Evolutionary conservation across 2,329 filamentous ascomycete genomes (phyloP), one percentile per base, ranked within the genome.

Genomic region (Colletotrichum spaethianum): DNA sequence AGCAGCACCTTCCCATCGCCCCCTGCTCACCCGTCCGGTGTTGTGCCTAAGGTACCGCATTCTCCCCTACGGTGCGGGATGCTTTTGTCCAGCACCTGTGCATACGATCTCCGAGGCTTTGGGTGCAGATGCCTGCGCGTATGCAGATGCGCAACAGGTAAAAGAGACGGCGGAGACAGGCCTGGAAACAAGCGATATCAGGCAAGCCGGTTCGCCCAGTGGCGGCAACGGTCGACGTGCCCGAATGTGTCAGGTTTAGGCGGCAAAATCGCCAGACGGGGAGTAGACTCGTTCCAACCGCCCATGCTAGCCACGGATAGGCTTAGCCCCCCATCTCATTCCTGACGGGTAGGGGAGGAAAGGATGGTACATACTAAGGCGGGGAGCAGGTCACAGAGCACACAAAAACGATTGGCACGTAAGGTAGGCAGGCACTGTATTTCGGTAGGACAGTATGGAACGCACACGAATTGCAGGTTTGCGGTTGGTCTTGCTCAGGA

Each of bases 281-380:
- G 68, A 42, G 52, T 68, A 62, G 64, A 71, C 63, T 71, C 48
- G 48, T 62, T 57, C 28, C 50, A 56, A 67, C 63, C 56, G 50
- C 20, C 64, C 48, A 71, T 46, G 57, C 40, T 48, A 61, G 20
- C 16, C 40, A 23, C 18, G 12, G 40, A 33, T 33, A 61, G 56
- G 56, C 53, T 36, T 55, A 33, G 56, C 46, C 53, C 52, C 63
- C 26, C 38, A 68, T 66, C 28, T 38, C 57, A 33, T 63, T 52
- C 50, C 38, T 42, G 42, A 67, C 59, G 28, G 28, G 20, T 53
- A 52, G 38, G 65, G 33, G 36, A 50, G 31, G 42, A 12, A 28
- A n/a, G 42, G 28, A 50, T 48, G 52, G 31, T 36, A n/a, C n/a
- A n/a, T n/a, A n/a, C n/a, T n/a, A n/a, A 53, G 28, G 31, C 14